Base-by-base conservation (phyloP, 805 yeast genomes). In the Tetrapisispora taiwanensis region DNA sequence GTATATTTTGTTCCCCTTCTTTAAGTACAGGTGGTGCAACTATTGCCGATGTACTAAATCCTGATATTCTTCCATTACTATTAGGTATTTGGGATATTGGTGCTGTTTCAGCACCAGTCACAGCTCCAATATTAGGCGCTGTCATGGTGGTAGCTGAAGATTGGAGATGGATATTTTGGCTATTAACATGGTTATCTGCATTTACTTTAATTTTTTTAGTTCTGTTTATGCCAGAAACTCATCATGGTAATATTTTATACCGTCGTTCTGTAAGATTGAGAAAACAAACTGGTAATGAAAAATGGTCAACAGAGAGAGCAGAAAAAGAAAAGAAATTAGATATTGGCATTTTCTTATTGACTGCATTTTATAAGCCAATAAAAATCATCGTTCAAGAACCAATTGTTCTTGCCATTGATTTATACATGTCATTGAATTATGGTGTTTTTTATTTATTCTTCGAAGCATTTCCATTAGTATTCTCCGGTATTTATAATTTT, bases 401-500 rank as follows among this genome's bases (percentile, higher is more conserved):
- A 0, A 75, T 74, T 22, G 72, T 78, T n/a, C 46, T 78, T 17
- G 64, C 77, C 26, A 70, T 77, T 46, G 70, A 78, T 52, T 18
- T 71, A 24, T 78, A 76, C 55, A 62, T 73, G 49, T 75, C 79
- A 0, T 52, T 78, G 41, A 65, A 70, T 7, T 79, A 78, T 56
- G 74, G 80, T 26, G 58, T 72, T 27, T 50, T 75, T 48, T 79
- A 76, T 56, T 56, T 76, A 18, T 78, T 75, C 67, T 75, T 78
- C 52, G 84, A 79, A 58, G 78, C 76, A 4, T 76, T 75, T 60
- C 84, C 85, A 8, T 64, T 78, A 31, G 77, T 75, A 2, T 79
- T 72, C 48, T 44, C 49, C 7, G 73, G 67, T 2, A 53, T 66
- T 18, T 67, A 75, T 49, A 54, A 66, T 30, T 79, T 79, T 58